Base-by-base conservation (phyloP, 192 early-diverging fungal species). In the Phycomyces blakesleeanus region DNA sequence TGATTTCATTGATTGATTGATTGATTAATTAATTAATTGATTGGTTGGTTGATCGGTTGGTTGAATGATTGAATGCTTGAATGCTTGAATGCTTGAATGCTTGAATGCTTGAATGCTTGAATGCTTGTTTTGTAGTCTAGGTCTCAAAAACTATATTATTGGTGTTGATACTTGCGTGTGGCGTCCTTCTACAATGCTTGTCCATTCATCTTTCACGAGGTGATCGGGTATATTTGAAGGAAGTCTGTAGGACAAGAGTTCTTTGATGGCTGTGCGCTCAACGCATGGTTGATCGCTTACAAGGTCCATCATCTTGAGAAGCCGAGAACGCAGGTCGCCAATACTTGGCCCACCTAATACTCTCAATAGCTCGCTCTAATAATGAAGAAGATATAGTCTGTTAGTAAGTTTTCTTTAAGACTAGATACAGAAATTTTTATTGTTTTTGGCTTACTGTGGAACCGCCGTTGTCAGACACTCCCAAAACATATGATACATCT, bases 261-360 rank as follows among this genome's bases (percentile, higher is more conserved):
- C 83, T 60, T 83, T 79, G 38, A 91, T 87, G 5, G 89, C 87
- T 16, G 60, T 76, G 24, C 80, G 78, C 70, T 89, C 78, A 26
- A 41, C 57, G 61, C 82, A 84, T 11, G 37, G 38, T 21, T 69
- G 51, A 6, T 79, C 73, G 25, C 82, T 76, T 6, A 81, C 69
- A 12, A 79, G 83, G 42, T 88, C 85, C 25, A 88, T 86, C 10
- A 91, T 66, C 11, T 86, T 76, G 29, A 88, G 80, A 10, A 89
- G 42, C 37, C 89, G 55, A n/a, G 84, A 86, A 14, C 89, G 78
- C 54, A 90, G 80, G 68, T 90, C 89, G 49, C 89, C 89, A 65
- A 91, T 88, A 34, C 81, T 84, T 10, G 89, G 89, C 1, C 89
- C 89, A 49, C 88, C 89, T 21, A 91, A 68, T 11, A 89, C 83